These are phyloP conservation scores for Russula compacta DNA, from an alignment of 768 basidiomycete genomes.

Conservation along the genomic window DNA sequence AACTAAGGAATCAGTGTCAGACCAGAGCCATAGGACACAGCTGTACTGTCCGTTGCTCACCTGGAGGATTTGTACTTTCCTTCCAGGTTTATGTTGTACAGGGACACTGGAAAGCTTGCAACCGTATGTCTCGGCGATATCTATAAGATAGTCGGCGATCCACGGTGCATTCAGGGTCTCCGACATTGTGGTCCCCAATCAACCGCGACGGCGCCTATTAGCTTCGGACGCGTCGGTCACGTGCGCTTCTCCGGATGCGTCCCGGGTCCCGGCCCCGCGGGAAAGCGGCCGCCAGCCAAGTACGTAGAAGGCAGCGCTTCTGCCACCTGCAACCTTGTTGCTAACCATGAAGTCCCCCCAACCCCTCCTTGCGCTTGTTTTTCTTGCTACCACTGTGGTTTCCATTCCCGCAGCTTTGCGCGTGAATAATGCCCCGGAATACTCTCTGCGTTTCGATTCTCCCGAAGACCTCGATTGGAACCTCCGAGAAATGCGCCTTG, in stretches of 20 bases:
- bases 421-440: constrained; percentile 7
- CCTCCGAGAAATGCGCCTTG: constrained; percentile 60
- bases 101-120: constrained; percentile 34
- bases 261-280: too few species aligned
- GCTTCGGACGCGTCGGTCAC: not conserved
- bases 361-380: constrained; percentile 1
- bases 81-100: constrained; percentile 28
- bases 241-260: not conserved
- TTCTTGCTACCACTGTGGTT: not conserved
- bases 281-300: not conserved
- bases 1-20: constrained; percentile 33
- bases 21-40: not conserved
- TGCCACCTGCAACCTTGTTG: not conserved
- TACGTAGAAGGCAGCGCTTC: not conserved
- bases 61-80: constrained; percentile 52
- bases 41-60: constrained; percentile 27
- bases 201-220: not conserved
- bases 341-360: constrained; percentile 9
- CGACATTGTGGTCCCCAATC: constrained; percentile 27
- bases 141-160: constrained; percentile 46
- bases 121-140: constrained; percentile 44
- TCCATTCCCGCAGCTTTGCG: constrained; percentile 6
- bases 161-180: constrained; percentile 38
- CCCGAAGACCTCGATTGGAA: constrained; percentile 43
- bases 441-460: not conserved